Conservation (phyloP, 2,329 filamentous ascomycete genomes). For the Pseudonectria buxi region DNA sequence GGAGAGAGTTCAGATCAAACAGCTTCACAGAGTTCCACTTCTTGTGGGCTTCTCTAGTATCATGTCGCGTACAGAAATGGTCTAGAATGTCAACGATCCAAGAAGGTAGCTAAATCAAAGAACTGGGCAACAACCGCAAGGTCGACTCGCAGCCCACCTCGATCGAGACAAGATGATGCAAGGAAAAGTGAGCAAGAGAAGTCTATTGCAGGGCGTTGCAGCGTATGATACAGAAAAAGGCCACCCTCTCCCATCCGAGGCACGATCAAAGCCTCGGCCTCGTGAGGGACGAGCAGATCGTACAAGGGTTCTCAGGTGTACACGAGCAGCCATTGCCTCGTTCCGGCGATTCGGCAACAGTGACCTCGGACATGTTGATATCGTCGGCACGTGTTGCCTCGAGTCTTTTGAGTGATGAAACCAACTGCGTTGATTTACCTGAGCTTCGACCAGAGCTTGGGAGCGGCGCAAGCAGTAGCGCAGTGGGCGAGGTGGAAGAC, state of each 20-base stretch:
- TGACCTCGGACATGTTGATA: conserved; percentile 12
- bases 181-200: conserved; percentile 15
- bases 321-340: conserved; percentile 12
- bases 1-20: too few species aligned
- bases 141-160: too few species aligned
- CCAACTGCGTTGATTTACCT: conserved; percentile 56
- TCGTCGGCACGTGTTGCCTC: conserved; percentile 15
- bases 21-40: too few species aligned
- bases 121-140: too few species aligned
- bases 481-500: conserved; percentile 99
- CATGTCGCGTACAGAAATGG: too few species aligned
- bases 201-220: conserved; percentile 26
- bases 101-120: too few species aligned
- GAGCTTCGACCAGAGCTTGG: conserved; percentile 88
- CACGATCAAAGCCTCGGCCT: conserved; percentile 12
- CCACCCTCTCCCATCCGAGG: conserved; percentile 12
- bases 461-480: conserved; percentile 84
- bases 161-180: conserved; percentile 1
- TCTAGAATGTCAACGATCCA: too few species aligned
- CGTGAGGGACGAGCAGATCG: conserved; percentile 17
- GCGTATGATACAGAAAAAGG: conserved; percentile 25
- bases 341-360: conserved; percentile 13
- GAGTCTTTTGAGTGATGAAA: conserved; percentile 9
- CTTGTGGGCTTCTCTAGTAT: too few species aligned
- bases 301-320: conserved; percentile 14